phyloP scores from a whole-genome alignment of 2,329 filamentous ascomycete genomes.

The Stagonosporopsis tanaceti region DNA sequence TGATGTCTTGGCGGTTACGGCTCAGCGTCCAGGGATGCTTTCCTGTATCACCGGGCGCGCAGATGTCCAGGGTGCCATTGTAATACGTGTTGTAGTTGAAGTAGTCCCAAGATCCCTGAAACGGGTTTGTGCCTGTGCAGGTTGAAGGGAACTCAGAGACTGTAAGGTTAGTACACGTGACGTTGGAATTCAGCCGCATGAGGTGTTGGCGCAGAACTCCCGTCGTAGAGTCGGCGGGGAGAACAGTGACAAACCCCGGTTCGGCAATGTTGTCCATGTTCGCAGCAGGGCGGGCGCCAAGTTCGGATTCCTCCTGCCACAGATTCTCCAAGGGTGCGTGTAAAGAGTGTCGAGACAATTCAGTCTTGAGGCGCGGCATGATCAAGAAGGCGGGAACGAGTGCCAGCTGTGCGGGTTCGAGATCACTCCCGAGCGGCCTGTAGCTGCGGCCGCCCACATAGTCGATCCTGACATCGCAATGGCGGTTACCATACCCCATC shows the following conservation, averaged over 20 bases:
- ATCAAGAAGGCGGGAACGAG: not conserved
- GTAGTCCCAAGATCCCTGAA: constrained; percentile 2
- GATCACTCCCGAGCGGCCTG: constrained; percentile 8
- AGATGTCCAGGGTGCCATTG: constrained; percentile 12
- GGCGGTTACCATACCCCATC: not conserved
- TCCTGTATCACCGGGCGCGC: constrained; percentile 15
- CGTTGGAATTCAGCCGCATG: constrained; percentile 20
- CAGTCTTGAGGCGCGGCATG: not conserved
- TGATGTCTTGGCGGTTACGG: constrained; percentile 20
- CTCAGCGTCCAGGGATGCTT: constrained; percentile 17
- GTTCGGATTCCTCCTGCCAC: not conserved
- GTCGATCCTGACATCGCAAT: not conserved
- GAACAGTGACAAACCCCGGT: not conserved
- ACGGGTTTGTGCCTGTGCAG: constrained; percentile 8
- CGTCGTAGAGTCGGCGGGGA: constrained; percentile 2
- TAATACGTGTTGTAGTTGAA: no score
- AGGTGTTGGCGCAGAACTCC: constrained; percentile 19
- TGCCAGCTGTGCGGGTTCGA: constrained; percentile 21
- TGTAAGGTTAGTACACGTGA: constrained; percentile 3
- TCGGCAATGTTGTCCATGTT: not conserved
- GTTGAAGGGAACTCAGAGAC: constrained; percentile 2
- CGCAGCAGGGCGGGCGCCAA: not conserved
- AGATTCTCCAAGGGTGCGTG: not conserved
- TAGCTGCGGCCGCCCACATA: not conserved
- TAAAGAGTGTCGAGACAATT: not conserved